These are phyloP conservation scores for Hordeum marinum DNA, from an alignment of 176 grass and related monocot species.

Conservation along the genomic window DNA sequence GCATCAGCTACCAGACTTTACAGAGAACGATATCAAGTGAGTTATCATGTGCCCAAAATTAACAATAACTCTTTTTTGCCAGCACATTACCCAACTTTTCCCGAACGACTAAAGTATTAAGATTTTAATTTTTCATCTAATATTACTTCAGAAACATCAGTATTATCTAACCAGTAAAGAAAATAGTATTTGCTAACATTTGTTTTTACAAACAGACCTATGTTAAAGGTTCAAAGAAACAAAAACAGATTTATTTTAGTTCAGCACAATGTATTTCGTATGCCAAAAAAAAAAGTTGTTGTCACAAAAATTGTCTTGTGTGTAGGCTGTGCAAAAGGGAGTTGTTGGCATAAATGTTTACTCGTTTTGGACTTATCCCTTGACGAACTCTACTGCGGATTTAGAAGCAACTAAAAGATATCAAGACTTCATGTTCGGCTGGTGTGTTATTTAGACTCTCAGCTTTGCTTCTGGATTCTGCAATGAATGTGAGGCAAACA, in stretches of 20 bases:
- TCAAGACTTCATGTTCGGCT: constrained; percentile 25
- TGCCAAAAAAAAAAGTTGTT: not conserved
- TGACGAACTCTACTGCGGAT: constrained; percentile 41
- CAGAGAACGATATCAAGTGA: constrained; percentile 43
- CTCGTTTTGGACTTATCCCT: constrained; percentile 34
- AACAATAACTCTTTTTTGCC: too few species aligned
- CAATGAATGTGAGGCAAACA: too few species aligned
- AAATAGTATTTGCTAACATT: too few species aligned
- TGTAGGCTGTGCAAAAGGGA: constrained; percentile 51
- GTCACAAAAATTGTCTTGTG: not conserved
- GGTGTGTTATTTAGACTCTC: constrained; percentile 18
- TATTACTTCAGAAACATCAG: not conserved
- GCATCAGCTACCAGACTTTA: constrained; percentile 40
- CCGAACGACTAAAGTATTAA: not conserved
- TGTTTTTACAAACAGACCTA: too few species aligned
- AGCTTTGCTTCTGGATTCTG: not conserved
- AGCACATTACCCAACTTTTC: too few species aligned
- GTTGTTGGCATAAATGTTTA: constrained; percentile 54
- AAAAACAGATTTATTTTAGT: too few species aligned
- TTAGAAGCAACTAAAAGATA: constrained; percentile 35
- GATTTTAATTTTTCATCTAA: not conserved
- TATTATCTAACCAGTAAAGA: too few species aligned
- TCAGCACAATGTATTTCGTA: too few species aligned
- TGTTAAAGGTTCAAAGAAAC: too few species aligned
- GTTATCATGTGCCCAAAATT: not conserved